Percentiles rank a stretch among this genome's conserved stretches.
These are phyloP conservation scores for Schizophyllum commune DNA, from an alignment of 1,284 basidiomycete genomes.

Conservation along the genomic window DNA sequence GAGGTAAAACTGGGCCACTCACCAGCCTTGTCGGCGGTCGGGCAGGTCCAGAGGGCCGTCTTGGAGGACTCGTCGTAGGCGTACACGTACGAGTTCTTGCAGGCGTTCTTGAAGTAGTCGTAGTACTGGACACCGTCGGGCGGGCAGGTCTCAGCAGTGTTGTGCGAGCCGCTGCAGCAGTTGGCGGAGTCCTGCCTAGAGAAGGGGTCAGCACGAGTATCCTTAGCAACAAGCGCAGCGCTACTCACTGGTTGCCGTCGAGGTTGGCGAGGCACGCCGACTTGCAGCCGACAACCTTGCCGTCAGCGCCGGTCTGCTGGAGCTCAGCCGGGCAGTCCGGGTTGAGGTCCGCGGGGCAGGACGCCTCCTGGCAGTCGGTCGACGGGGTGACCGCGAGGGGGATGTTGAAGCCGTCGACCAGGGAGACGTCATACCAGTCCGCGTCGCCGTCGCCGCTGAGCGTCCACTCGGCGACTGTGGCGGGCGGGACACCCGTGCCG, in stretches of 20 bases:
- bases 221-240: not conserved
- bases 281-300: conserved; percentile 36
- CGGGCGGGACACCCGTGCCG: conserved; percentile 9
- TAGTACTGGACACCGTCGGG: conserved; percentile 40
- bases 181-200: not conserved
- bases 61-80: conserved; percentile 6
- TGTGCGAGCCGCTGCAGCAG: conserved; percentile 28
- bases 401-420: conserved; percentile 24
- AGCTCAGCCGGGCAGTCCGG: conserved; percentile 29
- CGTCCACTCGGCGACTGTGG: conserved; percentile 13
- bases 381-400: conserved; percentile 32
- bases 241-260: conserved; percentile 13
- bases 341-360: conserved; percentile 31
- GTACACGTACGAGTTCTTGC: conserved; percentile 6
- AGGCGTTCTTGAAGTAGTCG: conserved; percentile 34
- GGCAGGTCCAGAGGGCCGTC: conserved; percentile 5
- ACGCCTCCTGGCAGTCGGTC: conserved; percentile 25
- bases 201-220: not conserved
- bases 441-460: conserved; percentile 7
- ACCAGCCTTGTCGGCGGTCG: conserved; percentile 2
- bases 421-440: conserved; percentile 19
- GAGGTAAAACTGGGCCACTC: conserved; percentile 14
- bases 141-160: conserved; percentile 44
- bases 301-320: conserved; percentile 25
- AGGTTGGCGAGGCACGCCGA: conserved; percentile 33